Base-by-base conservation (phyloP, 2,329 filamentous ascomycete species). In the Sodiomyces alkalinus region DNA sequence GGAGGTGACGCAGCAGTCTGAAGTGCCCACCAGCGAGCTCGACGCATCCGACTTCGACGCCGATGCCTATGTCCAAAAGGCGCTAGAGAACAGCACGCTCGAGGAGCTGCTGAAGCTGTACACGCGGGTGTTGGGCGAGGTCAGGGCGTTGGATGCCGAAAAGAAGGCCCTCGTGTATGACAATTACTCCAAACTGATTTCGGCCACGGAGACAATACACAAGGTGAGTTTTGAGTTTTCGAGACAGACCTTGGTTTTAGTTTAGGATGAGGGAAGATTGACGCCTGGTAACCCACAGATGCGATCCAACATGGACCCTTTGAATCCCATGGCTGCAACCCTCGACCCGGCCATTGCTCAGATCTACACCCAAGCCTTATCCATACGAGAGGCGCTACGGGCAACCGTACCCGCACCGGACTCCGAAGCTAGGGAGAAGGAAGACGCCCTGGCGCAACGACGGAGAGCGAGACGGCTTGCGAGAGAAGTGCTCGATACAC, bases 81-180 rank as follows among this genome's bases (percentile, higher is more conserved):
- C 80, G 10, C 58, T 85, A 5, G 61, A 60, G n/a, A 62, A 61
- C 29, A 68, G 70, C 44, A 64, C 66, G 5, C 57, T 90, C 19
- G 69, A 75, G 44, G 77, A 78, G 30, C 57, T 90, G 29, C 47
- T 90, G 44, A 63, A 63, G 29, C 61, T 77, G 2, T 85, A 90
- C 47, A 74, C 77, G 26, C 65, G 70, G 14, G 62, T 87, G 7
- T 54, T 87, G 40, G 68, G 73, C 39, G 87, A 96, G 55, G 87
- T 93, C 26, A 62, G 85, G 20, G 86, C 82, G 3, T 63, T 98
- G 12, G 90, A 96, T 45, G 87, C 87, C 15, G 90, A 98, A 63
- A 80, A 90, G 52, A 98, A 98, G 56, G 86, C 87, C 2, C 58
- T 98, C 36, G 90, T 98, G 4, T 98, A 98, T 51, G 87, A 98